These are phyloP conservation scores for Solanum virginianum DNA, from an alignment of 257 asterid genomes.

Conservation along the genomic window DNA sequence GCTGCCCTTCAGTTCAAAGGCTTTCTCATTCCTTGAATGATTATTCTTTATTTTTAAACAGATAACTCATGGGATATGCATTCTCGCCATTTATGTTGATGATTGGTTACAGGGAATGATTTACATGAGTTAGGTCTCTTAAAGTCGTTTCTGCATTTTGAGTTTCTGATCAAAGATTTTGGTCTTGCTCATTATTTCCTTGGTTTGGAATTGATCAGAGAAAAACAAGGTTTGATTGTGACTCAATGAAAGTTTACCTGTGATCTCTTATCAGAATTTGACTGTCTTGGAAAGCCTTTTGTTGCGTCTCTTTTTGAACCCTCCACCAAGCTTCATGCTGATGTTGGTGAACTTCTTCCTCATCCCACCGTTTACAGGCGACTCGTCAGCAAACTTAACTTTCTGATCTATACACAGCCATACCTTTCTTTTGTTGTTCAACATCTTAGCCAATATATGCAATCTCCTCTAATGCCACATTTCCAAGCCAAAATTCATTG, in stretches of 20 bases:
- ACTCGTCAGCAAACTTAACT: too few species aligned
- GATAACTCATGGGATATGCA: not conserved
- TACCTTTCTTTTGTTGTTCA: not conserved
- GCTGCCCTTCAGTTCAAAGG: not conserved
- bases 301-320: not conserved
- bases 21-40: too few species aligned
- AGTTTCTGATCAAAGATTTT: too few species aligned
- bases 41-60: not conserved
- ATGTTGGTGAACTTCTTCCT: not conserved
- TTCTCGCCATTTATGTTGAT: not conserved
- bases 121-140: too few species aligned
- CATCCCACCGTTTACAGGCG: not conserved
- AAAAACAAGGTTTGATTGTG: not conserved
- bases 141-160: not conserved
- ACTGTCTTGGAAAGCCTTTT: not conserved
- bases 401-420: not conserved
- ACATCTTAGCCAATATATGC: not conserved
- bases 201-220: not conserved
- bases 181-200: not conserved
- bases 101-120: not conserved
- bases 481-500: not conserved
- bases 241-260: not conserved
- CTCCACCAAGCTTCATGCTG: not conserved
- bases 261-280: not conserved
- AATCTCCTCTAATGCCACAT: not conserved